Conservation (phyloP, 768 basidiomycete genomes). For the Mycena floridula region DNA sequence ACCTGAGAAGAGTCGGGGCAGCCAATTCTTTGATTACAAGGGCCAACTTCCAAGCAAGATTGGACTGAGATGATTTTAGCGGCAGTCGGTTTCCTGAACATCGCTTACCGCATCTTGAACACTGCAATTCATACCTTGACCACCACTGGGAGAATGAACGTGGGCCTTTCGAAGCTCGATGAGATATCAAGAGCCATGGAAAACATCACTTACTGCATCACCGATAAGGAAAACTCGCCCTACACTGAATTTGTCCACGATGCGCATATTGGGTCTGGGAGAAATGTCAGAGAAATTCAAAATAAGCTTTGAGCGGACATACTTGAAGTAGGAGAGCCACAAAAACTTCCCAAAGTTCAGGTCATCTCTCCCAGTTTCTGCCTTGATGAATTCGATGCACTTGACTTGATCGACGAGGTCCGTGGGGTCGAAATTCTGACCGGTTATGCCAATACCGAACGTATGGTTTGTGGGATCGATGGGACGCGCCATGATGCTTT, state of each 20-base stretch:
- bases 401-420: constrained; percentile 13
- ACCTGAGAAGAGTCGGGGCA: constrained; percentile 13
- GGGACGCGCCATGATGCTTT: background rate
- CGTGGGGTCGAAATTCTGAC: constrained; percentile 18
- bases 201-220: constrained; percentile 12
- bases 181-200: background rate
- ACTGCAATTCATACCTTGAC: constrained; percentile 20
- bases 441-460: constrained; percentile 21
- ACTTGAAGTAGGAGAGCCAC: constrained; percentile 14
- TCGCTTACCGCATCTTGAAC: constrained; percentile 20
- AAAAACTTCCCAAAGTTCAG: constrained; percentile 17
- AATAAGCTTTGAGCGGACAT: too few relatives aligned
- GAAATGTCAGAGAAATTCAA: background rate
- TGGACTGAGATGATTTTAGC: constrained; percentile 6
- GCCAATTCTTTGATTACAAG: constrained; percentile 18
- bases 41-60: constrained; percentile 24
- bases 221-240: constrained; percentile 18
- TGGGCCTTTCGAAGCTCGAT: constrained; percentile 9
- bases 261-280: constrained; percentile 21
- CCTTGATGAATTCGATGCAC: constrained; percentile 7
- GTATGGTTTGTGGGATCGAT: background rate
- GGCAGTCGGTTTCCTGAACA: background rate
- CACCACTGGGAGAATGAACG: constrained; percentile 16
- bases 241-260: constrained; percentile 18
- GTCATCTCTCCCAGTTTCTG: constrained; percentile 15